These are phyloP conservation scores for Vicia faba DNA, from an alignment of 306 rosid species.

Conservation along the genomic window DNA sequence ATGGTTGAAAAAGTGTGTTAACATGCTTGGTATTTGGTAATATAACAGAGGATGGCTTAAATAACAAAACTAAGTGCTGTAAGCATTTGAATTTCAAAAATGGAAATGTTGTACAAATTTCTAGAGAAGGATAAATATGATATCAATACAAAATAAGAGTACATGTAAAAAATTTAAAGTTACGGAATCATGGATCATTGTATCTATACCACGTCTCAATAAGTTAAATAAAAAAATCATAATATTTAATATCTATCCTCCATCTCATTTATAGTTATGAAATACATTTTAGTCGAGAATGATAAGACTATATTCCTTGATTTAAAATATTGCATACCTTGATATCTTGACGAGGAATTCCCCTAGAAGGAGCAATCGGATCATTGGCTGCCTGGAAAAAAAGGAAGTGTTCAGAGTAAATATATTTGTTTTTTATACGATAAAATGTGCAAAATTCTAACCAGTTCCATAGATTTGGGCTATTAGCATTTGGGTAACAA, in stretches of 20 bases:
- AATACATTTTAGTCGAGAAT: slow-evolving; percentile 16
- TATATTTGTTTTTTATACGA: slow-evolving; percentile 1
- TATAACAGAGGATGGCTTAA: not conserved
- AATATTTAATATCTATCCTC: slow-evolving; percentile 3
- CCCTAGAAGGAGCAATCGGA: slow-evolving; percentile 89
- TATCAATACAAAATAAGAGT: not conserved
- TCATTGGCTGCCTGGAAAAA: slow-evolving; percentile 84
- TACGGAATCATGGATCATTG: not conserved
- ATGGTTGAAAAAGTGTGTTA: not conserved
- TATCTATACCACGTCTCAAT: slow-evolving; percentile 14
- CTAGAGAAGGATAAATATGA: not conserved
- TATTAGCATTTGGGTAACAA: not conserved
- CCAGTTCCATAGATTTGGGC: not conserved
- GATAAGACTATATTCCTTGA: slow-evolving; percentile 27
- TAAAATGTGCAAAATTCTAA: not conserved
- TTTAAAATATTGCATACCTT: slow-evolving; percentile 51
- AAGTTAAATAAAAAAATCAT: slow-evolving; percentile 11
- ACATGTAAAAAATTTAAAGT: too few species aligned
- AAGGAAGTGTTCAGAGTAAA: slow-evolving; percentile 26
- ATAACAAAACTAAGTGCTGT: not conserved
- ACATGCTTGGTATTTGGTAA: not conserved
- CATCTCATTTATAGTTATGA: not conserved
- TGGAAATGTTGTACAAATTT: not conserved
- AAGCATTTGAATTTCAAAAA: not conserved
- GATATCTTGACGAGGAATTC: slow-evolving; percentile 87